phyloP scores from a whole-genome alignment of 129 eudicot species.

The sunflower (Helianthus annuus) region DNA sequence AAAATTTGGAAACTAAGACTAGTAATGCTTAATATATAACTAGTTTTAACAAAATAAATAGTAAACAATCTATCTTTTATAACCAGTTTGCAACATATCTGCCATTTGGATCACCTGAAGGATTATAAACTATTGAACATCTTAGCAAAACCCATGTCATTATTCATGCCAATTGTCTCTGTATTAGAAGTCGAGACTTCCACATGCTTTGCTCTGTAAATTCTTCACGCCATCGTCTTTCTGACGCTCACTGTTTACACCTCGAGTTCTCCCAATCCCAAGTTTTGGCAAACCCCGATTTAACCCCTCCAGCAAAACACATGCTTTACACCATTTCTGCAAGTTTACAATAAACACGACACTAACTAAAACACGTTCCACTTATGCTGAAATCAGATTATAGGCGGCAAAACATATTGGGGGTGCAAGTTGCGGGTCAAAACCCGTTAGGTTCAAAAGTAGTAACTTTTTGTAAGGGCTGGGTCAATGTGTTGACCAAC shows the following conservation, averaged over 20 bases:
- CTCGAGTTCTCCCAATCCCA: conserved; percentile 87
- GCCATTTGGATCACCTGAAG: neutral
- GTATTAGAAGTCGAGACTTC: conserved; percentile 59
- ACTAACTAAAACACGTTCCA: neutral
- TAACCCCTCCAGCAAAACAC: conserved; percentile 88
- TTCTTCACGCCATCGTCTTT: conserved; percentile 38
- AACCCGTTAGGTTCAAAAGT: neutral
- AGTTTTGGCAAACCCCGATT: conserved; percentile 93
- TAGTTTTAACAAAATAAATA: neutral
- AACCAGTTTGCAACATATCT: neutral
- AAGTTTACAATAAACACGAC: conserved; percentile 12
- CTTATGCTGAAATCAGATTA: neutral
- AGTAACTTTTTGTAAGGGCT: neutral
- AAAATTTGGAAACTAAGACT: neutral
- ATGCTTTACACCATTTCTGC: conserved; percentile 99
- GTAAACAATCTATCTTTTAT: neutral
- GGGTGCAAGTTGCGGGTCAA: neutral
- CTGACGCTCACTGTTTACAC: conserved; percentile 39
- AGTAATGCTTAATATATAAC: neutral
- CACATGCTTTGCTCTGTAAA: conserved; percentile 82
- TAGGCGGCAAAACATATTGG: neutral
- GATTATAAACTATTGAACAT: neutral
- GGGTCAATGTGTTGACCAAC: neutral
- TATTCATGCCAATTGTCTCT: neutral
- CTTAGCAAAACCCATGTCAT: neutral